Evolutionary conservation across 1,139 yeast species (phyloP).

Genomic region (Saccharomyces hybrid): DNA sequence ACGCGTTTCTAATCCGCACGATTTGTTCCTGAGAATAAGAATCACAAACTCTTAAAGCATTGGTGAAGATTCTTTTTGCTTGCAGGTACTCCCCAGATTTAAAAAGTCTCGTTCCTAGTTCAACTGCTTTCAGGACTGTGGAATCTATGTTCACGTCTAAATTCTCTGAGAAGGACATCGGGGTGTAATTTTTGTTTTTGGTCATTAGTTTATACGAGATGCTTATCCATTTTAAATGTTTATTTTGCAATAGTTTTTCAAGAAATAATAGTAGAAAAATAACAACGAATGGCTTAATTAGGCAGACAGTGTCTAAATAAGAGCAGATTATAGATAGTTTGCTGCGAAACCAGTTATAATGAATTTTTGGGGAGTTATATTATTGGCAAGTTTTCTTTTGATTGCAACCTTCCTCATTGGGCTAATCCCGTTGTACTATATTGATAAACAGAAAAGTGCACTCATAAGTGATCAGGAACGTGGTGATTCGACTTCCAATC

Average conservation of each 20-base stretch:
- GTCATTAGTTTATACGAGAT: not conserved
- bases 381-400: slow-evolving; percentile 16
- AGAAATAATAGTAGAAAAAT: not conserved
- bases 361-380: slow-evolving; percentile 11
- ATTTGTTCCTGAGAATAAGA: slow-evolving; percentile 20
- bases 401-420: slow-evolving; percentile 33
- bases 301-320: not conserved
- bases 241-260: not conserved
- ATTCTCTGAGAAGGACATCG: not conserved
- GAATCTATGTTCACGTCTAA: not conserved
- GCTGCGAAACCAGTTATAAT: slow-evolving; percentile 6
- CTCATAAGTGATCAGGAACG: slow-evolving; percentile 15
- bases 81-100: slow-evolving; percentile 20
- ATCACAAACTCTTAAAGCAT: slow-evolving; percentile 23
- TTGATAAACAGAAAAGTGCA: slow-evolving; percentile 6
- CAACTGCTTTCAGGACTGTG: slow-evolving; percentile 19
- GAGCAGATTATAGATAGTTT: not conserved
- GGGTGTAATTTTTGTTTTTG: not conserved
- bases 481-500: slow-evolving; percentile 7
- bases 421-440: slow-evolving; percentile 31
- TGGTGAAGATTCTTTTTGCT: slow-evolving; percentile 25
- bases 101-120: slow-evolving; percentile 26
- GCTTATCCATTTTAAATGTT: not conserved
- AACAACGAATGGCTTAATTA: not conserved
- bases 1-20: slow-evolving; percentile 11